Evolutionary conservation across 768 basidiomycete genomes (phyloP), one percentile per base, ranked within the genome.

Genomic region (Tulasnella sp.): DNA sequence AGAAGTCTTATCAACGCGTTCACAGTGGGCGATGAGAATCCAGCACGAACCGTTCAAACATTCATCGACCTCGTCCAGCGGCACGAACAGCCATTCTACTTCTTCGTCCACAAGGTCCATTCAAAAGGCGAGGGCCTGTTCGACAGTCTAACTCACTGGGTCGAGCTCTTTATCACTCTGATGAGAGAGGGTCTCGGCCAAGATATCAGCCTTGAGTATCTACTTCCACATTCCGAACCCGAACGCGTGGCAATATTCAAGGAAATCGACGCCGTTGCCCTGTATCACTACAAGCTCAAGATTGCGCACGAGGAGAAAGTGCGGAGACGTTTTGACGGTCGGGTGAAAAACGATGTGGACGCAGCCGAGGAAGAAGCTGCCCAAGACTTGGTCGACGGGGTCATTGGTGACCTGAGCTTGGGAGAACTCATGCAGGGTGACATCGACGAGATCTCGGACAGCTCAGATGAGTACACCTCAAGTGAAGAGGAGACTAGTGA

Each of bases 31-130:
- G 93, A 94, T 85, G 92, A 93, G 79, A 94, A 98, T 81, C 94
- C 98, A 0, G 90, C 91, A 72, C 87, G 88, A 48, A 97, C 96
- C 7, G 98, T 99, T 5, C 94, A 97, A 85, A 91, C 91, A 2
- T 99, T 99, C 84, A 96, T 99, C 82, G 92, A 96, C 84, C 92
- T 99, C 34, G 93, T 99, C 44, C 91, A 94, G 84, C 91, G 98
- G 20, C 98, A 99, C 85, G 96, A 99, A 83, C 95, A 97, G 84
- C 87, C 96, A 0, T 99, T 99, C 88, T 99, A 99, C 88, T 89
- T 89, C 80, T 99, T 99, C 85, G 97, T 99, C 40, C 96, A 99
- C 90, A 98, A 97, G 83, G 98, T 99, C 1, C 98, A 99, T 84
- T 93, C 96, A 72, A 98, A 98, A 85, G 98, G 98, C 48, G 93